Conservation (phyloP, 2,329 filamentous ascomycete genomes). For the Cladophialophora exuberans region DNA sequence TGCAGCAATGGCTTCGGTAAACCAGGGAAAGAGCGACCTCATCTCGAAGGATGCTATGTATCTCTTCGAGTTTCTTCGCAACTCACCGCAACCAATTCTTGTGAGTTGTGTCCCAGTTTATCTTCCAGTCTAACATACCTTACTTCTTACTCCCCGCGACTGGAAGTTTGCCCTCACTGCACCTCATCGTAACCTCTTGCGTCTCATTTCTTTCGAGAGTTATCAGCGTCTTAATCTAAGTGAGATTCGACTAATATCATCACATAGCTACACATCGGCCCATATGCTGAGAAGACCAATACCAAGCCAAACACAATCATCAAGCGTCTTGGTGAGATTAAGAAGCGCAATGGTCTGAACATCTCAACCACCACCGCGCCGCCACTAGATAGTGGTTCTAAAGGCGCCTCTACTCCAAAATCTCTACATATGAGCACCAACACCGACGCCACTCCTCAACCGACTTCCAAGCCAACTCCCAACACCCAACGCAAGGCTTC, state of each 20-base stretch:
- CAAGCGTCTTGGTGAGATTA: slow-evolving; percentile 22
- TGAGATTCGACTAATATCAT: no score
- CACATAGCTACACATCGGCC: slow-evolving; percentile 17
- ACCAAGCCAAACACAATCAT: slow-evolving; percentile 24
- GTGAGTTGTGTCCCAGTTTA: slow-evolving; percentile 8
- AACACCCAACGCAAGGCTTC: no score
- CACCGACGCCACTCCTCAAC: not conserved
- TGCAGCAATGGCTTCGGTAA: slow-evolving; percentile 12
- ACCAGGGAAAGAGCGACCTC: not conserved
- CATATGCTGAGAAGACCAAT: slow-evolving; percentile 16
- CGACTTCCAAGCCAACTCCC: not conserved
- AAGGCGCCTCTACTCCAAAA: no score
- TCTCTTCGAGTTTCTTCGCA: slow-evolving; percentile 19
- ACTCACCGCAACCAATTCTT: slow-evolving; percentile 11
- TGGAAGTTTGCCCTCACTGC: not conserved
- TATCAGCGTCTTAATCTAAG: no score
- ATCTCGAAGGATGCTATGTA: slow-evolving; percentile 18
- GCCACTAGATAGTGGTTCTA: not conserved
- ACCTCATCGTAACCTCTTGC: not conserved
- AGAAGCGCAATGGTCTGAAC: slow-evolving; percentile 24
- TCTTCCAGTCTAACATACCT: not conserved
- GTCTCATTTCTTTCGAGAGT: not conserved
- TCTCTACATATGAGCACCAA: no score
- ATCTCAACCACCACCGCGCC: slow-evolving; percentile 17
- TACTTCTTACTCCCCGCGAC: not conserved